phyloP scores from a whole-genome alignment of 129 eudicot species.

The Logfia minima region DNA sequence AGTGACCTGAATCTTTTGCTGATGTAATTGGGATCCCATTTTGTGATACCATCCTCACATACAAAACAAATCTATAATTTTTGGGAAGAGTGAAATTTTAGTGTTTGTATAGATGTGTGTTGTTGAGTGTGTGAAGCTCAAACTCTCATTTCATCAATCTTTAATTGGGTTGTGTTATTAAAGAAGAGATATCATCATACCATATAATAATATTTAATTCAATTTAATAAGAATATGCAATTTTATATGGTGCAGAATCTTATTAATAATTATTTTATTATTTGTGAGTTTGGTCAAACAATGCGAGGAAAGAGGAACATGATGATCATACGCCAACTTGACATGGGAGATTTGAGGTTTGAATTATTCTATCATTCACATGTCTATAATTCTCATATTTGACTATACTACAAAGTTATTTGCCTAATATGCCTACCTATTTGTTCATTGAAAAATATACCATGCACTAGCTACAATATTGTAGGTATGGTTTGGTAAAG shows the following conservation, averaged over 20 bases:
- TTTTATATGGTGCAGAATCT: conserved; percentile 17
- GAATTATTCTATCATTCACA: conserved; percentile 11
- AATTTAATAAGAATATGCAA: not conserved
- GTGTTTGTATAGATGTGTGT: conserved; percentile 7
- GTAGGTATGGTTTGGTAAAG: too few relatives aligned
- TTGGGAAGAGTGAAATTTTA: not conserved
- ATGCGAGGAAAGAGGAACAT: conserved; percentile 12
- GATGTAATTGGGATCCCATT: conserved; percentile 25
- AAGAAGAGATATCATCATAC: not conserved
- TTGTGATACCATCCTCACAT: conserved; percentile 19
- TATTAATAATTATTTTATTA: not conserved
- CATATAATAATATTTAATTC: not conserved
- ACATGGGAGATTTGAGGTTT: conserved; percentile 20
- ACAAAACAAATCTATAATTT: not conserved
- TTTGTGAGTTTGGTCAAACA: conserved; percentile 25
- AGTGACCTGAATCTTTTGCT: conserved; percentile 68
- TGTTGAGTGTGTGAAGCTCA: conserved; percentile 13
- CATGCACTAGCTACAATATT: too few relatives aligned
- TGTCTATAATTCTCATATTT: not conserved
- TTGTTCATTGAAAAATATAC: not conserved
- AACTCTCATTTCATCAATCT: conserved; percentile 3
- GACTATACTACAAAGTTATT: not conserved
- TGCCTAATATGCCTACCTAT: not conserved
- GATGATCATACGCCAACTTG: conserved; percentile 23
- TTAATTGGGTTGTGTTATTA: not conserved